Conservation (phyloP, 2,329 filamentous ascomycete genomes). For the Aspergillus latus region DNA sequence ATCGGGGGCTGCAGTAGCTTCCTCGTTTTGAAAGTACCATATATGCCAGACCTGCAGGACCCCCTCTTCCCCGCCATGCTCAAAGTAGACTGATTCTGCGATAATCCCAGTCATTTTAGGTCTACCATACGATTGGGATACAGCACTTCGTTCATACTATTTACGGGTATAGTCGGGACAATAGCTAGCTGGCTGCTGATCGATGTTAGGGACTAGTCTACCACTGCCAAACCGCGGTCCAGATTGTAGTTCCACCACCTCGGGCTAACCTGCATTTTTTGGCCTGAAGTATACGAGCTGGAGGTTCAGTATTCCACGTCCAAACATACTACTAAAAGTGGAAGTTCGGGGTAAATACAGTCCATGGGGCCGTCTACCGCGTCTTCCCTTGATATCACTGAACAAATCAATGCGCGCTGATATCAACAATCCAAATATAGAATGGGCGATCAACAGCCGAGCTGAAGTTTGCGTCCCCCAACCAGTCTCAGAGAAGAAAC, state of each 20-base stretch:
- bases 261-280: neutral
- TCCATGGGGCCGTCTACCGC: neutral
- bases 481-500: no score
- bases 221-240: neutral
- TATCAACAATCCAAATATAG: conserved; percentile 3
- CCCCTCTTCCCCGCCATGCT: neutral
- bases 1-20: neutral
- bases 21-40: neutral
- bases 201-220: neutral
- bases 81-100: conserved; percentile 10
- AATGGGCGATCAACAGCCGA: neutral
- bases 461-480: no score
- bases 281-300: neutral
- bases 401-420: neutral
- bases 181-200: neutral
- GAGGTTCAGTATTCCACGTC: no score
- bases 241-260: neutral
- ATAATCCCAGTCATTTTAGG: conserved; percentile 2
- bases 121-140: neutral
- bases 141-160: no score
- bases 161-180: neutral
- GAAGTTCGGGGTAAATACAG: no score
- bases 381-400: neutral
- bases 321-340: no score
- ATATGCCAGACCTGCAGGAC: neutral